Evolutionary conservation across 1,284 basidiomycete genomes (phyloP).

Genomic region (Filobasidium uniguttulatum): DNA sequence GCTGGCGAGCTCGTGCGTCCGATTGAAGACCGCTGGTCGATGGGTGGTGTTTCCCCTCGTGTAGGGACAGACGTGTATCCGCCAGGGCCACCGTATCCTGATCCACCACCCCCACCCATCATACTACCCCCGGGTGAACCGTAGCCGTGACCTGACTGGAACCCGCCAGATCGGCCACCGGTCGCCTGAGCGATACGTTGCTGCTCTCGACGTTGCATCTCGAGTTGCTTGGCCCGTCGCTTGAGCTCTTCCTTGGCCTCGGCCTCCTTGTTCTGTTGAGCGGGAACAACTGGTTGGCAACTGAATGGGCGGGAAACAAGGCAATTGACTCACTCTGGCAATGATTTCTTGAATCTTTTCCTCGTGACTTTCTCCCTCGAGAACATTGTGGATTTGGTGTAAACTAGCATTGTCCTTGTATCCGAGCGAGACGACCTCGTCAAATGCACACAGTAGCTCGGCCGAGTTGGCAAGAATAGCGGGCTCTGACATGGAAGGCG

Average conservation of each 20-base stretch:
- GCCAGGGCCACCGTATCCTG: no score
- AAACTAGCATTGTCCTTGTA: slow-evolving; percentile 89
- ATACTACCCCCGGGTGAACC: slow-evolving; percentile 46
- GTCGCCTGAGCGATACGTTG: slow-evolving; percentile 48
- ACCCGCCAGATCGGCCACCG: slow-evolving; percentile 37
- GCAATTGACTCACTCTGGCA: slow-evolving; percentile 50
- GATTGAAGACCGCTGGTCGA: slow-evolving; percentile 35
- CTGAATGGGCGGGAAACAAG: neutral
- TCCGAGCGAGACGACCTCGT: slow-evolving; percentile 88
- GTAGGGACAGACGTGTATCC: slow-evolving; percentile 54
- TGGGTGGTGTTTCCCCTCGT: slow-evolving; percentile 44
- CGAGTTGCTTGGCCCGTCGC: slow-evolving; percentile 91
- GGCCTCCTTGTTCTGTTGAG: slow-evolving; percentile 79
- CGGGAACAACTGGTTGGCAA: neutral
- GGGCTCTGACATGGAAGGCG: slow-evolving; percentile 59
- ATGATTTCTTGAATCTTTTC: slow-evolving; percentile 99
- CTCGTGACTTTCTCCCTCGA: slow-evolving; percentile 99
- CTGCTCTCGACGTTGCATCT: slow-evolving; percentile 92
- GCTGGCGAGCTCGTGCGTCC: slow-evolving; percentile 37
- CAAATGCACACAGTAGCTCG: slow-evolving; percentile 87
- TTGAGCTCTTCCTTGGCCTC: slow-evolving; percentile 99
- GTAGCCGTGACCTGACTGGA: slow-evolving; percentile 32
- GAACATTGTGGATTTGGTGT: slow-evolving; percentile 75
- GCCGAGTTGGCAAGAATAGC: slow-evolving; percentile 88
- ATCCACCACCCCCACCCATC: slow-evolving; percentile 28